Percentiles rank a stretch among this genome's conserved stretches.
Conservation (phyloP, 495 filamentous ascomycete species). For the Penicillium pulvis region DNA sequence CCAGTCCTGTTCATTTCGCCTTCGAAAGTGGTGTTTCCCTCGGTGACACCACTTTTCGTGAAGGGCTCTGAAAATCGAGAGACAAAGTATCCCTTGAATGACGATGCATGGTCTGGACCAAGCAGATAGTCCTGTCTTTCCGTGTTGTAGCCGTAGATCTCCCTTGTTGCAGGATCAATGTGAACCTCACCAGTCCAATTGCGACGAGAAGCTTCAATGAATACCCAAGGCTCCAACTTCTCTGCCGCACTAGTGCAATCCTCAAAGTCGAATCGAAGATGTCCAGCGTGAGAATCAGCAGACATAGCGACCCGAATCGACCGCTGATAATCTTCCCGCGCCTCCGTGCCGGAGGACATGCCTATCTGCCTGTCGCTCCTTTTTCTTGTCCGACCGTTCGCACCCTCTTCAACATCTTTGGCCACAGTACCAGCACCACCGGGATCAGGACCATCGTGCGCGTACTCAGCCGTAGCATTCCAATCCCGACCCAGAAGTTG, state of each 20-base stretch:
- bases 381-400: slow-evolving; percentile 27
- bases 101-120: slow-evolving; percentile 26
- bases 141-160: slow-evolving; percentile 30
- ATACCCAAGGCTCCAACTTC: slow-evolving; percentile 21
- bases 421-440: slow-evolving; percentile 28
- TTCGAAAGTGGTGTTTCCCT: slow-evolving; percentile 13
- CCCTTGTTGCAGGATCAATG: slow-evolving; percentile 16
- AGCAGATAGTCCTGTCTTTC: slow-evolving; percentile 34
- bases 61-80: slow-evolving; percentile 30
- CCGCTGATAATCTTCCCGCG: slow-evolving; percentile 1
- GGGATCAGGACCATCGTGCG: slow-evolving; percentile 24
- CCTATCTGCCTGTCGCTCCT: slow-evolving; percentile 8
- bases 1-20: slow-evolving; percentile 11
- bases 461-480: slow-evolving; percentile 32
- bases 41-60: slow-evolving; percentile 15
- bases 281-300: slow-evolving; percentile 26
- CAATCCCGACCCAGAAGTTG: slow-evolving; percentile 23
- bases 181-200: slow-evolving; percentile 33
- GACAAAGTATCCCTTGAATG: slow-evolving; percentile 32
- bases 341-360: background rate
- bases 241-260: background rate
- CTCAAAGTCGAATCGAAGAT: slow-evolving; percentile 29
- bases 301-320: slow-evolving; percentile 27
- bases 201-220: slow-evolving; percentile 28
- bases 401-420: slow-evolving; percentile 24